Evolutionary conservation across 257 asterid species (phyloP), one percentile per base, ranked within the genome.

Genomic region (Fraxinus pennsylvanica): DNA sequence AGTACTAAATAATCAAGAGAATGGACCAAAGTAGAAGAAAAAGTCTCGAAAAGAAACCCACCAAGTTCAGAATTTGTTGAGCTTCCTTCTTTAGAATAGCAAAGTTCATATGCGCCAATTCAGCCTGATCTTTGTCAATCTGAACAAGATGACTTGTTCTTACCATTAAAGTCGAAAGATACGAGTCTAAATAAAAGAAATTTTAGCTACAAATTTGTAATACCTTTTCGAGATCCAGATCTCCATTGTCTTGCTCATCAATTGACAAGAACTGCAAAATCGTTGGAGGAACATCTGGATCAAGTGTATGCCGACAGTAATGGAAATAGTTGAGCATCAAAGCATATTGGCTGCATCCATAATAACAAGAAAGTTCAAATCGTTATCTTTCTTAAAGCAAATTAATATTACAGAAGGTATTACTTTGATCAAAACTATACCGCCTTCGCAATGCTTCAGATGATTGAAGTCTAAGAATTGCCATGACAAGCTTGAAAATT

Each of bases 401-500:
- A 78, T 52, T 61, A 71, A 71, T 45, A 78, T 19, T 36, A 29
- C 30, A 50, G 61, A 79, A 9, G 50, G 38, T 50, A 29, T 45
- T 68, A 71, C 67, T 66, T 13, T 75, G 74, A 78, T 68, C 65
- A 36, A 79, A 76, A 73, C 41, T 70, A 82, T 89, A 93, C 99
- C 98, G 97, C 78, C 98, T 89, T 87, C 99, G 83, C 85, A 96
- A 84, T 82, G 96, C 91, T 90, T 92, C 99, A 38, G 99, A 96
- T 76, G 98, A 89, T 80, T 93, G 96, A 47, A 84, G 85, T 90
- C 99, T 91, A 35, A 92, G 96, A 82, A 93, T 84, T 75, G 97
- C 94, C 91, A 92, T 81, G 76, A 92, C 77, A 71, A 92, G 96
- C 92, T 96, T 96, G 91, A 93, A 96, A 79, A 96, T 81, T 74